Evolutionary conservation across 495 filamentous ascomycete species (phyloP).

Genomic region (Hypoxylon fragiforme): DNA sequence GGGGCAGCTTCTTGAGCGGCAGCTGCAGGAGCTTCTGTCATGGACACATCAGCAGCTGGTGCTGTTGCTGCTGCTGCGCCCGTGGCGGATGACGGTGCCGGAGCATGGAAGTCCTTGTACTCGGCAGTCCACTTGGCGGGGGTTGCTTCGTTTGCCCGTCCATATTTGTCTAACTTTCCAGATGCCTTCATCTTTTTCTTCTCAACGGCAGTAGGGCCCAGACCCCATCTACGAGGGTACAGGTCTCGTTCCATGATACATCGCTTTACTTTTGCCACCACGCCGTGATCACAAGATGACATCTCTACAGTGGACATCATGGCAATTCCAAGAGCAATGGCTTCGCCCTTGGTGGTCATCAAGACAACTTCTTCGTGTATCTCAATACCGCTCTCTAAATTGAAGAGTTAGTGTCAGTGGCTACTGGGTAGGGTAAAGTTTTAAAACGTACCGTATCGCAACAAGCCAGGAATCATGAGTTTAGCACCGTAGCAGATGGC

Average conservation of each 20-base stretch:
- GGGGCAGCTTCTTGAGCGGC: conserved; percentile 42
- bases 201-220: conserved; percentile 85
- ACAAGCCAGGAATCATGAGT: conserved; percentile 92
- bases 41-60: conserved; percentile 34
- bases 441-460: conserved; percentile 75
- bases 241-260: conserved; percentile 99
- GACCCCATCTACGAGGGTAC: conserved; percentile 92
- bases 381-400: conserved; percentile 78
- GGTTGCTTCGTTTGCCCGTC: conserved; percentile 86
- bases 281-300: conserved; percentile 89
- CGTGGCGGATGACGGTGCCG: conserved; percentile 37
- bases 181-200: conserved; percentile 99
- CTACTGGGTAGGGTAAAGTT: background rate
- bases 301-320: conserved; percentile 95
- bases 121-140: conserved; percentile 86
- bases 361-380: conserved; percentile 90
- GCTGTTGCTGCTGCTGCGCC: conserved; percentile 31
- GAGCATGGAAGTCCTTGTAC: conserved; percentile 82
- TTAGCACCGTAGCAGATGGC: conserved; percentile 98
- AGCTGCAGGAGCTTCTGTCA: conserved; percentile 33
- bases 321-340: conserved; percentile 91
- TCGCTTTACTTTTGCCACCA: conserved; percentile 96
- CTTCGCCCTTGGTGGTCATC: conserved; percentile 98
- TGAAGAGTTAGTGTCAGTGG: conserved; percentile 16
- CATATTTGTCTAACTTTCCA: conserved; percentile 97